Conservation (phyloP, 2,329 filamentous ascomycete genomes). For the Byssothecium circinans region DNA sequence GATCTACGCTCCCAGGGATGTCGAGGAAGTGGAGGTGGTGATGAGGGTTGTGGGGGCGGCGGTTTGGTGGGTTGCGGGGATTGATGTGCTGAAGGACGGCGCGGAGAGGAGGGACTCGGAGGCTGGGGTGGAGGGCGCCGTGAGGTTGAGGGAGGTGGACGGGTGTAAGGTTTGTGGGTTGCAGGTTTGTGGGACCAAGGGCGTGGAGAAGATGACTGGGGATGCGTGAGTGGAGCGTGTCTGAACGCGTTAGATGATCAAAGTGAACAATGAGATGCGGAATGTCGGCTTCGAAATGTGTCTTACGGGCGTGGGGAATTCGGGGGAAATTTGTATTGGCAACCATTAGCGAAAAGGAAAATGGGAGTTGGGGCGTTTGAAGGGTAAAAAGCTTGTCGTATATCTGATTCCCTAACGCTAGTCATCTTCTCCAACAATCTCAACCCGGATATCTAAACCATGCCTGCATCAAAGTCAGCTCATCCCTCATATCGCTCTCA, state of each 20-base stretch:
- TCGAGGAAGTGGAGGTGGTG: constrained; percentile 68
- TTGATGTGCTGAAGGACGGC: constrained; percentile 29
- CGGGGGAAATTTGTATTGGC: neutral
- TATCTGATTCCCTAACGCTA: no score
- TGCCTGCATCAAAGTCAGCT: no score
- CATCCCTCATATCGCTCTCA: neutral
- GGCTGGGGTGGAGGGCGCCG: constrained; percentile 24
- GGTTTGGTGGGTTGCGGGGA: constrained; percentile 65
- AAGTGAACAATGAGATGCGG: no score
- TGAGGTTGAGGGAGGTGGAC: constrained; percentile 19
- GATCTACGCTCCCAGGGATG: constrained; percentile 76
- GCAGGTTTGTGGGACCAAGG: constrained; percentile 26
- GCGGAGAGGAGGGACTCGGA: constrained; percentile 22
- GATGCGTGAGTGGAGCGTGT: constrained; percentile 17
- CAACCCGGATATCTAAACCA: no score
- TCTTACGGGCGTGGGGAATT: no score
- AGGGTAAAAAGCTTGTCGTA: neutral
- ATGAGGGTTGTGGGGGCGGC: constrained; percentile 72
- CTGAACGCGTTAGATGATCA: no score
- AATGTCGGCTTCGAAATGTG: no score
- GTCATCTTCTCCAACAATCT: no score
- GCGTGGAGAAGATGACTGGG: constrained; percentile 30
- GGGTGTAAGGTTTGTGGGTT: constrained; percentile 32
- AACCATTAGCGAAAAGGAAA: neutral
- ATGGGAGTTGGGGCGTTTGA: neutral